These are phyloP conservation scores for Penicillium sp. DNA, from an alignment of 2,329 filamentous ascomycete genomes.

Conservation along the genomic window DNA sequence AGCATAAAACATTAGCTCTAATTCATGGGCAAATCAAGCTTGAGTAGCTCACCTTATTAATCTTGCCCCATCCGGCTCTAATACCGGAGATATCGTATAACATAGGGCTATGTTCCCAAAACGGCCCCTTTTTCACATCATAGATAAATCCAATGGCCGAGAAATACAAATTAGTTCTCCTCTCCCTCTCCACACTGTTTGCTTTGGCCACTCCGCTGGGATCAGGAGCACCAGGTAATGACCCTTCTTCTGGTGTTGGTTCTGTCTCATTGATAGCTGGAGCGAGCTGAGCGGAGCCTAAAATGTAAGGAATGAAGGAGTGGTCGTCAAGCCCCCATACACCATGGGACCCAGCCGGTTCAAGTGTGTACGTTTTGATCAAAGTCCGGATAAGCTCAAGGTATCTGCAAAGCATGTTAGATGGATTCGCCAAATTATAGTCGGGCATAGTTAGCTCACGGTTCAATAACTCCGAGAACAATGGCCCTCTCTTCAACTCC, in stretches of 20 bases:
- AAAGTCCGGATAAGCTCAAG: slow-evolving; percentile 76
- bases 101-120: slow-evolving; percentile 96
- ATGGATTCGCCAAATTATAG: not conserved
- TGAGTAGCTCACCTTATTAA: slow-evolving; percentile 67
- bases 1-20: not conserved
- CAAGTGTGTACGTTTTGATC: slow-evolving; percentile 87
- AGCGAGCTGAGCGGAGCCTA: slow-evolving; percentile 86
- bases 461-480: slow-evolving; percentile 78
- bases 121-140: slow-evolving; percentile 92
- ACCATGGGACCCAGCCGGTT: slow-evolving; percentile 92
- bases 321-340: slow-evolving; percentile 99
- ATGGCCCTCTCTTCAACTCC: slow-evolving; percentile 72
- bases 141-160: slow-evolving; percentile 95
- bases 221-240: slow-evolving; percentile 67
- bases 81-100: slow-evolving; percentile 93
- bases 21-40: not conserved
- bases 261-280: slow-evolving; percentile 67
- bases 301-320: slow-evolving; percentile 89
- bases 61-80: slow-evolving; percentile 93
- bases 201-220: slow-evolving; percentile 68
- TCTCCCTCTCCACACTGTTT: slow-evolving; percentile 63
- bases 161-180: slow-evolving; percentile 81
- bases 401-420: slow-evolving; percentile 56
- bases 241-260: slow-evolving; percentile 74
- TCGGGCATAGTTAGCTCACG: slow-evolving; percentile 54